phyloP scores from a whole-genome alignment of 306 rosid genomes.

The Gastrolobium villosum region DNA sequence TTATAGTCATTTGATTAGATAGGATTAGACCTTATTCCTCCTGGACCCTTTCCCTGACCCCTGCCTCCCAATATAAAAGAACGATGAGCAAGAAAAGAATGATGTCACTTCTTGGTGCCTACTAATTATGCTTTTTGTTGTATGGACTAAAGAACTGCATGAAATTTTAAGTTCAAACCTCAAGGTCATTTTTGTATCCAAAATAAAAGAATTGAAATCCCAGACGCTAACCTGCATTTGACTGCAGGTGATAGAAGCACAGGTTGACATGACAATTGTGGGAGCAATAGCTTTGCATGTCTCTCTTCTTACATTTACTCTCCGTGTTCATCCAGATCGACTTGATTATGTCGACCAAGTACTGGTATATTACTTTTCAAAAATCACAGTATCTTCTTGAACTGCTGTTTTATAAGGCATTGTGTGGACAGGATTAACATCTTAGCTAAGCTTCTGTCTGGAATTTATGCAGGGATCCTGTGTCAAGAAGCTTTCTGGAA shows the following conservation, averaged over 20 bases:
- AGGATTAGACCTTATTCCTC: constrained; percentile 8
- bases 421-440: constrained; percentile 43
- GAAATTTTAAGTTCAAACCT: too few species aligned
- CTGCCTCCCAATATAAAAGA: background rate
- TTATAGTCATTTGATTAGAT: constrained; percentile 27
- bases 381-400: constrained; percentile 24
- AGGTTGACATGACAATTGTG: constrained; percentile 83
- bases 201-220: constrained; percentile 8
- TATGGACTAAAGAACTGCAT: constrained; percentile 29
- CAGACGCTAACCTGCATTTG: constrained; percentile 45
- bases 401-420: constrained; percentile 15
- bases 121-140: constrained; percentile 27
- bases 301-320: constrained; percentile 93
- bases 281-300: constrained; percentile 91
- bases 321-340: constrained; percentile 96
- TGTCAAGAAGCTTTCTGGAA: constrained; percentile 88
- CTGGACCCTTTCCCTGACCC: too few species aligned
- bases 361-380: constrained; percentile 68
- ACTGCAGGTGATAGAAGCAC: constrained; percentile 96
- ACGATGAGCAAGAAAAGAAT: constrained; percentile 29
- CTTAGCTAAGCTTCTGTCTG: constrained; percentile 36
- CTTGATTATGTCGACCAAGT: constrained; percentile 98
- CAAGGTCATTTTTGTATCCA: too few species aligned
- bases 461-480: constrained; percentile 82
- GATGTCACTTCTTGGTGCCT: constrained; percentile 33